Evolutionary conservation across 805 yeast species (phyloP), one percentile per base, ranked within the genome.

Genomic region (Saccharomycopsis vini): DNA sequence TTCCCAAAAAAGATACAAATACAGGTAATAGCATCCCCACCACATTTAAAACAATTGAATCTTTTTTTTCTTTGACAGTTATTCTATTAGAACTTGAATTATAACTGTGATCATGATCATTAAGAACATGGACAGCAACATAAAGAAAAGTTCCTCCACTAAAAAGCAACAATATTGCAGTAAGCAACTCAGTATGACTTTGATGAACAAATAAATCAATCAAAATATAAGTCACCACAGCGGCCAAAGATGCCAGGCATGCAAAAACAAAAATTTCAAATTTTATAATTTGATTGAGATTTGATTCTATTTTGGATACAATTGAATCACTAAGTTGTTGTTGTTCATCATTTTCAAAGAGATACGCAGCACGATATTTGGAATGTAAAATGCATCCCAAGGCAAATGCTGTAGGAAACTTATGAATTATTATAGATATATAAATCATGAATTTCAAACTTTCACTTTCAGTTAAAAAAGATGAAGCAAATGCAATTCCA

Each of bases 371-470:
- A 3, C 22, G n/a, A 24, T 46, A 40, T 37, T 47, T 39, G 9
- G 32, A 23, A 9, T 73, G 52, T 24, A 83, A 63, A 13, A 81
- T 65, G 1, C 84, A 68, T 3, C 74, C 58, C 34, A 83, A 65
- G 33, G 88, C 81, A 57, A 83, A 79, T 4, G 86, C 69, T 0
- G 90, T 80, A 0, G 92, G 92, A 4, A 82, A 64, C 58, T 83
- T 83, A 63, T 83, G 92, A 26, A 80, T 55, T 47, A 82, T 66
- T 23, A 83, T 73, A 10, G 85, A 79, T 10, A 77, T 40, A 38
- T 79, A 72, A 40, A 83, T 74, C 31, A 77, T 51, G 38, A 64
- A 30, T 46, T 62, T 67, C 30, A 71, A 59, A 5, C 66, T 58
- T 6, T 60, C 54, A 44, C 62, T 62, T 18, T 63, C 54, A 9